Percentiles rank a stretch among this genome's conserved stretches.
phyloP scores from a whole-genome alignment of 805 yeast species.

The Monosporozyma unispora region DNA sequence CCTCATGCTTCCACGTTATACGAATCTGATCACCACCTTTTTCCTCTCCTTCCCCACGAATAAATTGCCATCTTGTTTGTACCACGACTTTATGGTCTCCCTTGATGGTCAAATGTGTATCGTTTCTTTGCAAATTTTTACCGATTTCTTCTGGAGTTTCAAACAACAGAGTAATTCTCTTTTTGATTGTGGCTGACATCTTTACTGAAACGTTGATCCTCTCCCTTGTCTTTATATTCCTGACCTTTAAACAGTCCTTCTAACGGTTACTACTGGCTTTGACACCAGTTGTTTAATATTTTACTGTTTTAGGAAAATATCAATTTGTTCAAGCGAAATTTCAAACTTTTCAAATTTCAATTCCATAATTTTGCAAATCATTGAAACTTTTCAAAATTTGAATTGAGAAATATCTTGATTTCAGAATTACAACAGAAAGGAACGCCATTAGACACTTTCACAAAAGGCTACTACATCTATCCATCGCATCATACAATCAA shows the following conservation, averaged over 20 bases:
- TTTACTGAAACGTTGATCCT: neutral
- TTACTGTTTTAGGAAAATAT: neutral
- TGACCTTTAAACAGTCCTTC: neutral
- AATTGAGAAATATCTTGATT: neutral
- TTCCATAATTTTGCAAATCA: neutral
- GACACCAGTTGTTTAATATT: neutral
- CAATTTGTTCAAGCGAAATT: neutral
- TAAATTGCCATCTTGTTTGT: conserved; percentile 12
- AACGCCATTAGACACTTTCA: neutral
- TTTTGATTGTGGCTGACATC: neutral
- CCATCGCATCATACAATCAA: neutral
- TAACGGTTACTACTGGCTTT: neutral
- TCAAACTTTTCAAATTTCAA: neutral
- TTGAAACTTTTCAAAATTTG: neutral
- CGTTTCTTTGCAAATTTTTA: conserved; percentile 7
- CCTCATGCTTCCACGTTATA: conserved; percentile 12
- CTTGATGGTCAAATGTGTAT: conserved; percentile 11
- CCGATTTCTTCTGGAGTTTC: conserved; percentile 11
- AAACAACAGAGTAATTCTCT: conserved; percentile 16
- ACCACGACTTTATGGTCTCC: conserved; percentile 11
- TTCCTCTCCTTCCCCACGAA: neutral
- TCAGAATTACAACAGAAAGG: neutral
- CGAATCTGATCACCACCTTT: neutral
- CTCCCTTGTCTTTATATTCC: neutral
- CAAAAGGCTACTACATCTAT: neutral